Conservation (phyloP, 257 asterid species). For the Linderniella brevidens region DNA sequence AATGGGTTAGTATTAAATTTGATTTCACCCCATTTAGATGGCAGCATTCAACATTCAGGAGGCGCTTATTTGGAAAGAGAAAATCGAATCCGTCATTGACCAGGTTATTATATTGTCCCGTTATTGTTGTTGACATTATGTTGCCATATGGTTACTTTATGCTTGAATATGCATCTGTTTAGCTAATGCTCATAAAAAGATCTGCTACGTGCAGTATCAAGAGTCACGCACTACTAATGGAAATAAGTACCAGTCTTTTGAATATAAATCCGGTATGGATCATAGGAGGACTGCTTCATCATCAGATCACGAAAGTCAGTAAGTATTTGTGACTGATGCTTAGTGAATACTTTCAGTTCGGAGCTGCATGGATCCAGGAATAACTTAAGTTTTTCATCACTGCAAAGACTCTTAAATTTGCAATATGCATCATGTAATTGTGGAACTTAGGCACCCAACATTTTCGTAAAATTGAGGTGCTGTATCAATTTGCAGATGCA, state of each 20-base stretch:
- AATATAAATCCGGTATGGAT: conserved; percentile 78
- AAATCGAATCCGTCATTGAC: conserved; percentile 86
- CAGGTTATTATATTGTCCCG: conserved; percentile 38
- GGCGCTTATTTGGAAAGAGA: conserved; percentile 94
- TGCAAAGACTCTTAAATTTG: no score
- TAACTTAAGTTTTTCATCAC: no score
- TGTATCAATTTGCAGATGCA: no score
- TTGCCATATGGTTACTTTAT: not conserved
- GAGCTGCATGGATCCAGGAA: no score
- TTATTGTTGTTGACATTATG: conserved; percentile 1
- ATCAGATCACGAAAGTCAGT: conserved; percentile 93
- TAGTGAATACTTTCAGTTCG: no score
- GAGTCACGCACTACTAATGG: conserved; percentile 65
- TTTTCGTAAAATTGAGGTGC: no score
- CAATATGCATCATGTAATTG: no score
- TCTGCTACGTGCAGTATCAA: conserved; percentile 65
- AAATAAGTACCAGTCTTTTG: conserved; percentile 66
- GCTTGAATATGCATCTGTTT: conserved; percentile 9
- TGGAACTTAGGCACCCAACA: no score
- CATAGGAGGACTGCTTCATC: conserved; percentile 68
- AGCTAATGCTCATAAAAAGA: conserved; percentile 14
- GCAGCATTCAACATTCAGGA: conserved; percentile 99
- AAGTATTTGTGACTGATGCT: conserved; percentile 24
- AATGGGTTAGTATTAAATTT: not conserved
- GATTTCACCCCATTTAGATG: conserved; percentile 48